Evolutionary conservation across 1,139 yeast species (phyloP).

Genomic region (Nakaseomyces kungkrabaensis): DNA sequence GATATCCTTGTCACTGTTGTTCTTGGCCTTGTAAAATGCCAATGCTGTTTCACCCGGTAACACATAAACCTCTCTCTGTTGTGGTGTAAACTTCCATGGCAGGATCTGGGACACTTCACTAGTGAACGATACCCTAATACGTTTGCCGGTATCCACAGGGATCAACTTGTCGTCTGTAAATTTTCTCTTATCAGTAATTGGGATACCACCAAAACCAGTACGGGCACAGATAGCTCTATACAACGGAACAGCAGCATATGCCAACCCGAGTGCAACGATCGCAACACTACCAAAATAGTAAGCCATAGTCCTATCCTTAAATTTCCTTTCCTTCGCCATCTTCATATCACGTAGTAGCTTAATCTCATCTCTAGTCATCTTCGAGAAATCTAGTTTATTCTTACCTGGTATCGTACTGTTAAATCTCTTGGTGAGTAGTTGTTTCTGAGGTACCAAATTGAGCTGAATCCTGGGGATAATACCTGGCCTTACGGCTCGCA

Average conservation of each 20-base stretch:
- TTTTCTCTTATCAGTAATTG: constrained; percentile 71
- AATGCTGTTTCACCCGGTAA: constrained; percentile 97
- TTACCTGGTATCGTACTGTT: not conserved
- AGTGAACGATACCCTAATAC: constrained; percentile 76
- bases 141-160: constrained; percentile 78
- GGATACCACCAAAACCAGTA: constrained; percentile 94
- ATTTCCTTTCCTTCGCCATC: constrained; percentile 28
- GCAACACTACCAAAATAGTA: constrained; percentile 67
- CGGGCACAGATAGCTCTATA: constrained; percentile 88
- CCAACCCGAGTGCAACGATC: constrained; percentile 62
- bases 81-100: constrained; percentile 95
- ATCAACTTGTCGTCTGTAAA: constrained; percentile 81
- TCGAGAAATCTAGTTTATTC: constrained; percentile 19
- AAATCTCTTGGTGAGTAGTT: not conserved
- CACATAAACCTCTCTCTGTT: constrained; percentile 85
- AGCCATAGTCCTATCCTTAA: constrained; percentile 43
- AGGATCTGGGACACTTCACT: constrained; percentile 85
- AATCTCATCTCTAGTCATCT: constrained; percentile 30
- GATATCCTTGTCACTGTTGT: constrained; percentile 75
- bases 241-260: constrained; percentile 88
- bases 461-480: not conserved
- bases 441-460: not conserved
- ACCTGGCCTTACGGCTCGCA: not conserved
- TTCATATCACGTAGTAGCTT: constrained; percentile 27
- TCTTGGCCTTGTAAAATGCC: constrained; percentile 90